Base-by-base conservation (phyloP, 208 protist species). In the Leptomonas pyrrhocoris region DNA sequence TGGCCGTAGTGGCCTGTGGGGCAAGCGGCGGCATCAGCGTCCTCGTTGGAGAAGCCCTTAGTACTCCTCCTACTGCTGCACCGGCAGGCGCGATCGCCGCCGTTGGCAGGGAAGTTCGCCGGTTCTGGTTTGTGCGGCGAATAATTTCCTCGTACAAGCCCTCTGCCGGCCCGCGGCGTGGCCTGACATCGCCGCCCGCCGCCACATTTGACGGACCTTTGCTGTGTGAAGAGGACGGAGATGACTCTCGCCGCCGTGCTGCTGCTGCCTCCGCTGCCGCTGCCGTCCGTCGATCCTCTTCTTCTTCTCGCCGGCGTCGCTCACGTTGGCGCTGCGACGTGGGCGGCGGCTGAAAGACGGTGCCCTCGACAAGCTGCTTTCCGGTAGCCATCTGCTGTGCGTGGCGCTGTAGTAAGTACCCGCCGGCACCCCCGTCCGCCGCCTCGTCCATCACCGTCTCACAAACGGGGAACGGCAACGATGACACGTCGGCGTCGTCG, bases 311-410 rank as follows among this genome's bases (percentile, higher is more conserved):
- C n/a, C 12, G 25, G 9, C 40, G 46, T 23, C 42, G 72, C 36
- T 56, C 49, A 0, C 18, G 25, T 27, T 65, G 56, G 34, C 27
- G 57, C 49, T 60, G 48, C 25, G 36, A 23, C 59, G 51, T 48
- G 15, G 55, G 12, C 16, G 73, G 64, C 2, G 59, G 45, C 25
- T 71, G 25, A 31, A 63, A 78, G 1, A 30, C 42, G 13, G 79
- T 79, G 21, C 66, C 64, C 36, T 73, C 40, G 28, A 84, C 68
- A 2, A 84, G 40, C 54, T 55, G 61, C 42, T 51, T 60, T 27
- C 81, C 81, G 2, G 67, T 75, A 9, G 73, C 77, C 45, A 71
- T 66, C 67, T 86, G 81, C 77, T 86, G 81, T n/a, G 80, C 77
- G 68, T 86, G 81, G 30, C 77, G 73, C 70, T 86, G 81, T 2